Conservation (phyloP, 225 moss, liverwort and hornwort species). For the Marchantia polymorpha region DNA sequence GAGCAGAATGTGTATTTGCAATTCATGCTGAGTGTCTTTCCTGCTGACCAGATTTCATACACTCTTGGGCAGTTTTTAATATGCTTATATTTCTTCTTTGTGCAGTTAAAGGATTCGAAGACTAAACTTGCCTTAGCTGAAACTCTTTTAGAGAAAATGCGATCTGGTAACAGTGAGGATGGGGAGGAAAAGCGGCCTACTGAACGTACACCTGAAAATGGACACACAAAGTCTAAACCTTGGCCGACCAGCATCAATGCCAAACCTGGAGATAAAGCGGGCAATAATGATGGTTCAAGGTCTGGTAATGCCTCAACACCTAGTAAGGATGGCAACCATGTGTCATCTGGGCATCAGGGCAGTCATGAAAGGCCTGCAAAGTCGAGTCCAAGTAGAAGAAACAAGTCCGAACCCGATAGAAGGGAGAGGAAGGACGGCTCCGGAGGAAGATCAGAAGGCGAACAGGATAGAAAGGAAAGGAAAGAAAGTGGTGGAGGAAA, state of each 20-base stretch:
- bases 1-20: too few species aligned
- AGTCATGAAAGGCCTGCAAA: constrained; percentile 18
- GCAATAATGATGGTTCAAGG: constrained; percentile 18
- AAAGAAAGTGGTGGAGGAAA: constrained; percentile 18
- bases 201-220: constrained; percentile 14
- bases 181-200: constrained; percentile 12
- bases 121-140: constrained; percentile 34
- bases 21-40: too few species aligned
- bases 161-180: constrained; percentile 4
- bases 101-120: constrained; percentile 33
- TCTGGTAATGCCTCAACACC: neutral
- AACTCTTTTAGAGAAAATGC: constrained; percentile 30
- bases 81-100: neutral
- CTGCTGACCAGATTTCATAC: too few species aligned
- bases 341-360: neutral
- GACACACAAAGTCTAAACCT: constrained; percentile 13
- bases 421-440: constrained; percentile 24
- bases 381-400: constrained; percentile 17
- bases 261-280: constrained; percentile 7
- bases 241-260: constrained; percentile 15
- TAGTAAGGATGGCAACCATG: constrained; percentile 11
- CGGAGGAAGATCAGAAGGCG: constrained; percentile 14
- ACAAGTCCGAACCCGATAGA: constrained; percentile 19
- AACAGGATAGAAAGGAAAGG: constrained; percentile 24
- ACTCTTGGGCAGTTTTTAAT: too few species aligned